Percentiles rank a stretch among this genome's conserved stretches.
phyloP scores from a whole-genome alignment of 352 stramenopile species.

The Albugo candida region DNA sequence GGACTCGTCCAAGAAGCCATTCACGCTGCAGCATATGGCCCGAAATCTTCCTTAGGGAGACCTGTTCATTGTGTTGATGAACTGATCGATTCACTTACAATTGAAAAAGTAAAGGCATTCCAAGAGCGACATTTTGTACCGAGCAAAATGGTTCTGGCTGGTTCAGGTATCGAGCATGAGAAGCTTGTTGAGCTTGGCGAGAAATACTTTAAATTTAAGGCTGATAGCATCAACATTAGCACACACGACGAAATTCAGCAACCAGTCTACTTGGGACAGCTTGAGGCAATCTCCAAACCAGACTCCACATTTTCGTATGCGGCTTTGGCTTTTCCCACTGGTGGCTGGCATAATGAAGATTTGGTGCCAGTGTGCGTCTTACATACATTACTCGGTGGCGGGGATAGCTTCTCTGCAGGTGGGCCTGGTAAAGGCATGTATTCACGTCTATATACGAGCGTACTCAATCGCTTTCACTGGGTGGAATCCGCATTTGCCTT shows the following conservation, averaged over 20 bases:
- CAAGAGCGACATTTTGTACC: conserved; percentile 60
- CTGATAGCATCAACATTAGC: not conserved
- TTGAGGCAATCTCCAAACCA: conserved; percentile 38
- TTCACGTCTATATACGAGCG: conserved; percentile 92
- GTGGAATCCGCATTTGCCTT: conserved; percentile 96
- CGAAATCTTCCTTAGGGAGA: conserved; percentile 42
- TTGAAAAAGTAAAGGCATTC: conserved; percentile 59
- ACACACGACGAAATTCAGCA: conserved; percentile 8
- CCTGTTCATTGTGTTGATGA: conserved; percentile 65
- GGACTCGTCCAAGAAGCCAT: conserved; percentile 72
- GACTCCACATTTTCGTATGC: conserved; percentile 81
- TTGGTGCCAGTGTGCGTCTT: conserved; percentile 94
- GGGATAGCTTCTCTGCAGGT: conserved; percentile 95
- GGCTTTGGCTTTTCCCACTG: conserved; percentile 89
- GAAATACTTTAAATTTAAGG: conserved; percentile 74
- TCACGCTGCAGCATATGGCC: conserved; percentile 74
- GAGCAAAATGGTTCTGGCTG: conserved; percentile 82
- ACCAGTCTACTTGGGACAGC: conserved; percentile 37
- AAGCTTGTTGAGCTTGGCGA: conserved; percentile 78
- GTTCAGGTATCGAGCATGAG: conserved; percentile 90
- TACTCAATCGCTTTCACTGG: conserved; percentile 96
- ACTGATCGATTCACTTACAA: conserved; percentile 49
- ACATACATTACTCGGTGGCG: conserved; percentile 94
- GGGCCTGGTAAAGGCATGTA: conserved; percentile 99
- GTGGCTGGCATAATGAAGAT: conserved; percentile 91